Conservation (phyloP, 495 filamentous ascomycete species). For the Cladorrhinum samala region DNA sequence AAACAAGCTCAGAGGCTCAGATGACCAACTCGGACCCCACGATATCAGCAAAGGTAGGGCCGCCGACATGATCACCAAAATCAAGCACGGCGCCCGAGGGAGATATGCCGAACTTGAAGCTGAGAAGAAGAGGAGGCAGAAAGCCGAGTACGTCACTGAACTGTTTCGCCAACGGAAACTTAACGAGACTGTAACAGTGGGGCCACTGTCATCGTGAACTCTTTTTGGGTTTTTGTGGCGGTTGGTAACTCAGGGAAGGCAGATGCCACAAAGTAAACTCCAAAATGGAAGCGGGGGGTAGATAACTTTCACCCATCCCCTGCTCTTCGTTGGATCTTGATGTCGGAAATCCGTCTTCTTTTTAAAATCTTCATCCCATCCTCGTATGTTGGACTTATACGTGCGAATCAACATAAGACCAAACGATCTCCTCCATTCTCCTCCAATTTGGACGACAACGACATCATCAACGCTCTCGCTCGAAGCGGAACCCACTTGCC, state of each 20-base stretch:
- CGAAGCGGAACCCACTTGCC: too few species aligned
- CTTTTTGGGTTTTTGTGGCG: not conserved
- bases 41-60: conserved; percentile 76
- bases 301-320: too few species aligned
- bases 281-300: too few species aligned
- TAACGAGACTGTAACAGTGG: conserved; percentile 57
- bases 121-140: conserved; percentile 40
- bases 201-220: conserved; percentile 38
- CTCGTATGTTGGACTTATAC: too few species aligned
- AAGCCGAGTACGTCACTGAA: conserved; percentile 34
- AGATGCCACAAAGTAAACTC: too few species aligned
- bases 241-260: not conserved
- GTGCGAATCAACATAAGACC: too few species aligned
- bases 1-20: conserved; percentile 55
- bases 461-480: too few species aligned
- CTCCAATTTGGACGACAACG: too few species aligned
- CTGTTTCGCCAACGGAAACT: conserved; percentile 36
- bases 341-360: too few species aligned
- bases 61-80: conserved; percentile 86
- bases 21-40: conserved; percentile 46
- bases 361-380: too few species aligned
- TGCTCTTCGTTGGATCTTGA: too few species aligned
- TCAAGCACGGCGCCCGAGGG: conserved; percentile 75
- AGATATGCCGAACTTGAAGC: conserved; percentile 52
- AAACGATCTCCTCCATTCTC: too few species aligned